These are phyloP conservation scores for Podila epigama DNA, from an alignment of 192 early-diverging fungal species.

Conservation along the genomic window DNA sequence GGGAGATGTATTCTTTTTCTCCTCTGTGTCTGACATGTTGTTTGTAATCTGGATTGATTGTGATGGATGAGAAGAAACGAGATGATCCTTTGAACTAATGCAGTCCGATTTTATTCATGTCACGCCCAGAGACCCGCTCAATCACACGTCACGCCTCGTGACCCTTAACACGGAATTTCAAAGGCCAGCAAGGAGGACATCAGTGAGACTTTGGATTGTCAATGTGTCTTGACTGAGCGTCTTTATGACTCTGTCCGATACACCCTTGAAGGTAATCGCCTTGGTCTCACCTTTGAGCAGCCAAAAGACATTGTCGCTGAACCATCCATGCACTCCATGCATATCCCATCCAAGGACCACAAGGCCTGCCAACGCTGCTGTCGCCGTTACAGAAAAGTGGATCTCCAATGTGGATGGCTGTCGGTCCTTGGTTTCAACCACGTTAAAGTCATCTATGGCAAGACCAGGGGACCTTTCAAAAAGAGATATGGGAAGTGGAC, in stretches of 20 bases:
- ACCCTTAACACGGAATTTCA: no score
- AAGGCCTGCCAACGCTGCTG: conserved; percentile 7
- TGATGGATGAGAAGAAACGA: no score
- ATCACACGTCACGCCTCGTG: no score
- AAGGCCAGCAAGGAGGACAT: no score
- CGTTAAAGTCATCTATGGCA: background rate
- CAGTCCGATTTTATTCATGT: no score
- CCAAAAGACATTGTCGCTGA: conserved; percentile 34
- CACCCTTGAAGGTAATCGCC: conserved; percentile 2
- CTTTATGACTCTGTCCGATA: background rate
- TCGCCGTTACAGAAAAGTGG: conserved; percentile 3
- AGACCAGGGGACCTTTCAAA: background rate
- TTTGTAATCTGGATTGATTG: background rate
- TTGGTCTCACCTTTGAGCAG: conserved; percentile 4
- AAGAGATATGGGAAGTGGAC: conserved; percentile 1
- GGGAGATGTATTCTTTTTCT: background rate
- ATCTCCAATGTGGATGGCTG: background rate
- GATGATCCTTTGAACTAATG: no score
- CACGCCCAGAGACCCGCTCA: no score
- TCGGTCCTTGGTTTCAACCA: background rate
- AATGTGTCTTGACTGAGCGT: background rate
- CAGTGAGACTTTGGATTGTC: conserved; percentile 7
- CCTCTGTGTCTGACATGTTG: background rate
- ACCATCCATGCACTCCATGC: conserved; percentile 14
- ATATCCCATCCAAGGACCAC: conserved; percentile 25